Base-by-base conservation (phyloP, 768 basidiomycete genomes). In the Boletus subcaerulescens region DNA sequence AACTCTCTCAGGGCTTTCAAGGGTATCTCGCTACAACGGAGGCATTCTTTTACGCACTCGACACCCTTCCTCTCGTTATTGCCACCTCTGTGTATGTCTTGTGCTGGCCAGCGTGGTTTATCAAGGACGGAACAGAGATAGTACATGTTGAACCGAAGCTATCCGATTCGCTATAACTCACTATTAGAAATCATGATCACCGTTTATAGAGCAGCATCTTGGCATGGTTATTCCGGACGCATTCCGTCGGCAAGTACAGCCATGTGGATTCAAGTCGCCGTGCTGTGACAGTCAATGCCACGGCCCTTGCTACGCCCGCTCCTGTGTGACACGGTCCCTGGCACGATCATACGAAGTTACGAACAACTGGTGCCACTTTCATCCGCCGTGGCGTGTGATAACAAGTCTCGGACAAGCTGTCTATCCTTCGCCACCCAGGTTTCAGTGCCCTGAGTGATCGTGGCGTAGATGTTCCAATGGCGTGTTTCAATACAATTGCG, bases 81-180 rank as follows among this genome's bases (percentile, higher is more conserved):
- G 84, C 86, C 24, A 78, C 84, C 41, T 68, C 67, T 1, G 71
- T 81, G 14, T 87, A 85, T 60, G 71, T 80, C 17, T 61, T 73
- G 15, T 83, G 85, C 66, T 91, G 87, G 86, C 88, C 86, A 4
- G 83, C 84, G 7, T 66, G 78, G 57, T 80, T 81, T 62, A 82
- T 84, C 18, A 26, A 31, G 1, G 51, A 31, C 7, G 26, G 5
- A 18, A 36, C n/a, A 11, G 13, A 22, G 14, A 8, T 20, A 13
- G 15, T 8, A 14, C 14, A 31, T 17, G 24, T 5, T 15, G 38
- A 53, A 46, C 8, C 15, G 32, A 56, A 63, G 33, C 4, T 83
- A 80, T 71, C 40, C 6, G 22, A 49, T n/a, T 35, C 17, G 9
- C 3, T 6, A 5, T 60, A 9, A 50, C 32, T 15, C 24, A 33